Evolutionary conservation across 768 basidiomycete species (phyloP).

Genomic region (Mycena galericulata): DNA sequence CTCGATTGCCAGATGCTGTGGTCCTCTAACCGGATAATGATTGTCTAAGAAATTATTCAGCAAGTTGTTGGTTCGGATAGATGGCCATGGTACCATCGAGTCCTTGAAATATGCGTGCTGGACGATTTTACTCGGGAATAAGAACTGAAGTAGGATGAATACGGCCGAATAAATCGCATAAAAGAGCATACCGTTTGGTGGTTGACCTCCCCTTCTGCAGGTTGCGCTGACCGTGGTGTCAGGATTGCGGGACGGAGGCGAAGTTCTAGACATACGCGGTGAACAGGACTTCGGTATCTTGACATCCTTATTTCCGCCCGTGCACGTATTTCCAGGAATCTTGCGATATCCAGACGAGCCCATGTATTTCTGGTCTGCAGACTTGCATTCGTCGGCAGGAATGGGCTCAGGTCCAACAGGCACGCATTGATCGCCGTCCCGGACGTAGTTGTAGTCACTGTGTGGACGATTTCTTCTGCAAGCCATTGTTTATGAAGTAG

Average conservation of each 20-base stretch:
- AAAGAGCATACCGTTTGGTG: constrained; percentile 72
- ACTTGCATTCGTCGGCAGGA: constrained; percentile 77
- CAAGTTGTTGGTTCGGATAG: constrained; percentile 8
- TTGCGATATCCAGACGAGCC: constrained; percentile 95
- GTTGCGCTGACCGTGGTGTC: constrained; percentile 52
- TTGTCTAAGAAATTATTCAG: constrained; percentile 60
- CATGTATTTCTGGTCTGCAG: constrained; percentile 70
- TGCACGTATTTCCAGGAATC: constrained; percentile 93
- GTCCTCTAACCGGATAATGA: constrained; percentile 84
- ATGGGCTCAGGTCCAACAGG: constrained; percentile 90
- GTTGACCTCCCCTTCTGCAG: constrained; percentile 79
- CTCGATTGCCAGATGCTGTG: constrained; percentile 90
- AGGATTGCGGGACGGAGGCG: not conserved
- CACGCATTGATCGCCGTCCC: constrained; percentile 78
- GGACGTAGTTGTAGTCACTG: constrained; percentile 91
- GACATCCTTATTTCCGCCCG: constrained; percentile 79
- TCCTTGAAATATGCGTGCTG: constrained; percentile 88
- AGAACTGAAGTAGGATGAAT: constrained; percentile 42
- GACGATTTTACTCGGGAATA: constrained; percentile 68
- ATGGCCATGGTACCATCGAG: constrained; percentile 60
- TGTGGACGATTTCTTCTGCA: constrained; percentile 13
- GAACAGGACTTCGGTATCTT: constrained; percentile 81
- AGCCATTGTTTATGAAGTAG: not conserved
- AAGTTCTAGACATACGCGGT: constrained; percentile 61
- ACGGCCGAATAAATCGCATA: too few relatives aligned